A percentile compares a stretch with the other conserved stretches of the same genome.
phyloP scores from a whole-genome alignment of 768 basidiomycete genomes.

The Pisolithus orientalis region DNA sequence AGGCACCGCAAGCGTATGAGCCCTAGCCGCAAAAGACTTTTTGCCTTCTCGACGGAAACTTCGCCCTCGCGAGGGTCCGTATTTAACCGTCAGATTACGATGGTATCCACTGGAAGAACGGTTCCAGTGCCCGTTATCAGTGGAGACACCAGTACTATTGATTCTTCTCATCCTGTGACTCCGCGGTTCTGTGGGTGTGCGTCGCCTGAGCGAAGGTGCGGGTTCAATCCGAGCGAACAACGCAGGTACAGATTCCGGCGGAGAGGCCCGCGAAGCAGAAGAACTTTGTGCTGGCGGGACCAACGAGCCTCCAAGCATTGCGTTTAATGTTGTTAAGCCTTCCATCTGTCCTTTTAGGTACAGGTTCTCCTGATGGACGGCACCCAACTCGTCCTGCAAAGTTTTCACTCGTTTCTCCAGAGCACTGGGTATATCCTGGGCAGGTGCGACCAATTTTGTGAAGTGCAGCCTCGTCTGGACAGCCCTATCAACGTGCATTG shows the following conservation, averaged over 20 bases:
- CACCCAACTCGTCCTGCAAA: slow-evolving; percentile 7
- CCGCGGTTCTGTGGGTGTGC: slow-evolving; percentile 8
- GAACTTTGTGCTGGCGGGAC: too few species aligned
- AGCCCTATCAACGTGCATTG: slow-evolving; percentile 14
- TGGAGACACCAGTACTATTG: neutral
- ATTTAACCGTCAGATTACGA: neutral
- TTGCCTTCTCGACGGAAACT: too few species aligned
- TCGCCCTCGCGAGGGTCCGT: too few species aligned
- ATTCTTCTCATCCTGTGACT: neutral
- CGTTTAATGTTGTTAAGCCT: neutral
- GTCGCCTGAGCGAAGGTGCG: neutral
- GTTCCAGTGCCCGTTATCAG: neutral
- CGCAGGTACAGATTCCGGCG: too few species aligned
- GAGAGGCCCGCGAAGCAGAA: too few species aligned
- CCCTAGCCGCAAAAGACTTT: too few species aligned
- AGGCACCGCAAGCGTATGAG: too few species aligned
- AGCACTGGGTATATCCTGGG: slow-evolving; percentile 5
- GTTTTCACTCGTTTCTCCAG: slow-evolving; percentile 14
- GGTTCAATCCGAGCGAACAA: neutral
- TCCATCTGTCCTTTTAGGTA: slow-evolving; percentile 2
- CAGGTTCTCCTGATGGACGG: slow-evolving; percentile 5
- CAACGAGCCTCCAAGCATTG: neutral
- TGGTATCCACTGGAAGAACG: neutral
- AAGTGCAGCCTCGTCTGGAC: slow-evolving; percentile 21
- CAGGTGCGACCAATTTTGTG: slow-evolving; percentile 8